Evolutionary conservation across 192 early-diverging fungal genomes (phyloP).

Genomic region (Piromyces sp.): DNA sequence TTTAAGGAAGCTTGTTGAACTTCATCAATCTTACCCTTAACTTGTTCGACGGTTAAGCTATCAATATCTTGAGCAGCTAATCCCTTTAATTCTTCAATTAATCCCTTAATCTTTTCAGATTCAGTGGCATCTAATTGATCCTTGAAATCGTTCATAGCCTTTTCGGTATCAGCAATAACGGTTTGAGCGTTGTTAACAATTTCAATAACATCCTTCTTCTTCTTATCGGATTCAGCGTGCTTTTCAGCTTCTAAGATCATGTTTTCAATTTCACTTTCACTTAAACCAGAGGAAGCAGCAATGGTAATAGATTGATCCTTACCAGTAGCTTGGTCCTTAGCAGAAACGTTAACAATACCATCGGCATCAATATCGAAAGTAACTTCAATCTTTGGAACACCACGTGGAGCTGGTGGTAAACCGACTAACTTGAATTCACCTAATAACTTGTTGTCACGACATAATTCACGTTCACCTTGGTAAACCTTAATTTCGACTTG

Average conservation of each 20-base stretch:
- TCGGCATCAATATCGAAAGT: conserved; percentile 99
- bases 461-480: conserved; percentile 96
- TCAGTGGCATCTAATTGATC: conserved; percentile 78
- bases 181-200: conserved; percentile 82
- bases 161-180: conserved; percentile 82
- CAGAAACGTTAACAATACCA: conserved; percentile 93
- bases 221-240: conserved; percentile 82
- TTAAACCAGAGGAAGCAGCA: conserved; percentile 83
- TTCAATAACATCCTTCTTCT: conserved; percentile 85
- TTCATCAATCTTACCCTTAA: conserved; percentile 70
- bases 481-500: conserved; percentile 94
- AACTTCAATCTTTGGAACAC: conserved; percentile 93
- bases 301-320: conserved; percentile 94
- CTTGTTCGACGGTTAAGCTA: conserved; percentile 55
- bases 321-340: conserved; percentile 91
- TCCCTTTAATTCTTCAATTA: conserved; percentile 68
- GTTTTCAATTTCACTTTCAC: conserved; percentile 84
- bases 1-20: conserved; percentile 81
- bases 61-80: conserved; percentile 46
- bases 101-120: conserved; percentile 63
- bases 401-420: conserved; percentile 90
- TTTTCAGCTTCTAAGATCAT: conserved; percentile 86
- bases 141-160: conserved; percentile 91
- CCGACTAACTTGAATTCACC: conserved; percentile 94
- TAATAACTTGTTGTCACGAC: conserved; percentile 91